Base-by-base conservation (phyloP, 2,329 filamentous ascomycete species). In the Colletotrichum incanum region DNA sequence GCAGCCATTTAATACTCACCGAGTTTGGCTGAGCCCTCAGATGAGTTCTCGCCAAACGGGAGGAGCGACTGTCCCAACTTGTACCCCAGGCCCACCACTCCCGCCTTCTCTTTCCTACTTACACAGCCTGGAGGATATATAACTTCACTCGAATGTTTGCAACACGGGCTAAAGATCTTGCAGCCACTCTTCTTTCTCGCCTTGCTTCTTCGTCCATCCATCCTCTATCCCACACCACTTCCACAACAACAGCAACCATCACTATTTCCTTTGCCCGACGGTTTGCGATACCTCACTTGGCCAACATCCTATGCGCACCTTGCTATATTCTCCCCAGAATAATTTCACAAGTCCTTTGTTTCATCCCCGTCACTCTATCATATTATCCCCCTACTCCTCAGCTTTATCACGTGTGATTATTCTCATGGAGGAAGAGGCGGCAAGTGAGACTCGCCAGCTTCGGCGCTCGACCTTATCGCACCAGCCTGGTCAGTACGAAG, bases 401-500 rank as follows among this genome's bases (percentile, higher is more conserved):
- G 28, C 1, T 31, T 31, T 14, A 41, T 52, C 34, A 37, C 60
- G 16, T 9, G 1, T 8, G 18, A 41, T 55, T 64, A 20, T 50
- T 37, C 34, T 28, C 41, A 71, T 70, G 56, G 61, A 49, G 26
- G 56, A 61, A 28, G 26, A 26, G 34, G 31, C 14, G 20, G 8
- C 7, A 58, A 41, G 47, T 14, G 8, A 49, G 11, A 47, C 23
- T 28, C 52, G 65, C 47, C 45, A 45, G 34, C 60, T 73, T 49
- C 58, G 65, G 39, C 58, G 28, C 26, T 62, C 58, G 20, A 74
- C 60, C 23, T n/a, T 70, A 8, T 50, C 23, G 5, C 65, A 64
- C 11, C 72, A 67, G 12, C 76, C 76, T 11, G 74, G 75, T 9
- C 74, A 75, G 1, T 81, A 81, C 54, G 65, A 67, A 16, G 77